A percentile compares a stretch with the other conserved stretches of the same genome.
Conservation (phyloP, 129 eudicot species). For the Flaveria ramosissima region DNA sequence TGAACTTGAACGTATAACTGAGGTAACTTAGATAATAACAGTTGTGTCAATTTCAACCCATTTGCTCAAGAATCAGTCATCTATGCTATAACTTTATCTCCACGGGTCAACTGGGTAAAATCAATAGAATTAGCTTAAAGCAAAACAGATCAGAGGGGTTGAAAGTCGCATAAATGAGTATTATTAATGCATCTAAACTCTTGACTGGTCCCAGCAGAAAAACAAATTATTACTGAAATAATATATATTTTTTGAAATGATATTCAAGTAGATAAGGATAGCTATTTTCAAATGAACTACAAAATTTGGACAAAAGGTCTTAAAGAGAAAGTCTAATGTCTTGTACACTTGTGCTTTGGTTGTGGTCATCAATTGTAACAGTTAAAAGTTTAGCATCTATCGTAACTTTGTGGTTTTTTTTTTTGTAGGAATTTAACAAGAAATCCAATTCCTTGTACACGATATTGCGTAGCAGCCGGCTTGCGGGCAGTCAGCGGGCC, state of each 20-base stretch:
- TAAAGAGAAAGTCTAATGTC: neutral
- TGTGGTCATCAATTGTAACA: neutral
- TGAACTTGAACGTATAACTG: conserved; percentile 89
- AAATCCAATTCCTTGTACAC: conserved; percentile 95
- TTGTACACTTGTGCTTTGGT: neutral
- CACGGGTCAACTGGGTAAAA: neutral
- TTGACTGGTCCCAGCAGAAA: neutral
- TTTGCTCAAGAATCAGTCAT: neutral
- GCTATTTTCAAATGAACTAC: neutral
- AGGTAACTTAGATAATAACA: conserved; percentile 45
- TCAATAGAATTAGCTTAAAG: neutral
- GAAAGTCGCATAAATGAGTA: neutral
- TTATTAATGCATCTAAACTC: neutral
- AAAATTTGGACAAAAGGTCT: neutral
- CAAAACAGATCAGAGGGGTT: neutral
- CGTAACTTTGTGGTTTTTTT: neutral
- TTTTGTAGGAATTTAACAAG: conserved; percentile 82
- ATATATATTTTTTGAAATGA: neutral
- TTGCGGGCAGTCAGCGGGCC: conserved; percentile 99
- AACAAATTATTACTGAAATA: neutral
- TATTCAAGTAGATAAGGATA: neutral
- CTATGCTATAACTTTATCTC: neutral
- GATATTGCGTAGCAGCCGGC: conserved; percentile 95
- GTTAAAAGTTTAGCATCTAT: neutral
- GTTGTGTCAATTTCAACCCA: neutral